Percentiles rank a stretch among this genome's conserved stretches.
These are phyloP conservation scores for Darksidea phi DNA, from an alignment of 495 filamentous ascomycete genomes.

Conservation along the genomic window DNA sequence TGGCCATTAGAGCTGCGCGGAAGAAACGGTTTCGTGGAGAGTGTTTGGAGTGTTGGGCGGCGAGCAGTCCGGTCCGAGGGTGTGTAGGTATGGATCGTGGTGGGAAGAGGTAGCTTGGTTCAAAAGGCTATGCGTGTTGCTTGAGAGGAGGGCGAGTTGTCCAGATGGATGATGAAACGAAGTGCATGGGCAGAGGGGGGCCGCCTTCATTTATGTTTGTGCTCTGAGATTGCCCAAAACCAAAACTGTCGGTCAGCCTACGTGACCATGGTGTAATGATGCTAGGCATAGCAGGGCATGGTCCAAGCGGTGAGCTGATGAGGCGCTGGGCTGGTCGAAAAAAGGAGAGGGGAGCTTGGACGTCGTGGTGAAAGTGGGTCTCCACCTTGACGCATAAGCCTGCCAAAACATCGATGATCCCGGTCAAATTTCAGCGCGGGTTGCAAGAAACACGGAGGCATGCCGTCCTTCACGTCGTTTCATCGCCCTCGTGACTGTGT, in stretches of 20 bases:
- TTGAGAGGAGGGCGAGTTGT: constrained; percentile 8
- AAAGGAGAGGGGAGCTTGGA: constrained; percentile 31
- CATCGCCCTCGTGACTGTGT: constrained; percentile 38
- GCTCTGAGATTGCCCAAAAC: constrained; percentile 15
- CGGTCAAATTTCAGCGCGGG: constrained; percentile 26
- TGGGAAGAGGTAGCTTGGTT: constrained; percentile 8
- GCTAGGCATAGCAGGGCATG: constrained; percentile 31
- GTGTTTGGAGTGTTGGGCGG: neutral
- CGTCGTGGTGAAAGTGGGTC: constrained; percentile 26
- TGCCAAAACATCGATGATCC: constrained; percentile 36
- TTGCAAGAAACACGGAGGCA: constrained; percentile 38
- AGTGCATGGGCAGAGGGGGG: constrained; percentile 17
- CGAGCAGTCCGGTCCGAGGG: neutral
- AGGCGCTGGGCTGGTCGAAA: constrained; percentile 23
- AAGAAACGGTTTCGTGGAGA: neutral
- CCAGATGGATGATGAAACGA: constrained; percentile 30
- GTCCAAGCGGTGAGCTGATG: constrained; percentile 37
- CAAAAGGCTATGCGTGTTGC: constrained; percentile 19
- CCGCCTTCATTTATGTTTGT: constrained; percentile 34
- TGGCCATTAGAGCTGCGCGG: constrained; percentile 28
- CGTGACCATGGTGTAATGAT: constrained; percentile 36
- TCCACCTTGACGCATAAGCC: constrained; percentile 34
- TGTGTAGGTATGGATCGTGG: neutral
- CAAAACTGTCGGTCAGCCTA: constrained; percentile 38
- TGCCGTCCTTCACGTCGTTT: constrained; percentile 25